Conservation (phyloP, 495 filamentous ascomycete genomes). For the Aspergillus steynii region DNA sequence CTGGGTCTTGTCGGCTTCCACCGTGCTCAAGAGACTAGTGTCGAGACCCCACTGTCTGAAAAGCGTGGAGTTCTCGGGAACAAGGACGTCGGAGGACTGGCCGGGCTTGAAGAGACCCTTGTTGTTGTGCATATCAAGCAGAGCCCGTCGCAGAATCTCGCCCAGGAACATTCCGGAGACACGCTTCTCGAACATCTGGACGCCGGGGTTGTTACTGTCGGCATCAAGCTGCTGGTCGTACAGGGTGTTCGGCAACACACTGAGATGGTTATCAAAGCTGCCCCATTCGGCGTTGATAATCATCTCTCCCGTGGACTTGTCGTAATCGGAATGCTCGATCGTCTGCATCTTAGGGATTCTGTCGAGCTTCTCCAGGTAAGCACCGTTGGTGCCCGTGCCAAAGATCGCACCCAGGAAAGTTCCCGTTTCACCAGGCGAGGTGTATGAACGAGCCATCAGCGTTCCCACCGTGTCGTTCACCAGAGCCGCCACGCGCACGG, state of each 20-base stretch:
- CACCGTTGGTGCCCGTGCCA: slow-evolving; percentile 93
- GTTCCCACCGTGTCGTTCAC: slow-evolving; percentile 98
- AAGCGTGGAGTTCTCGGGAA: slow-evolving; percentile 63
- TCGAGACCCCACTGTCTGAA: slow-evolving; percentile 87
- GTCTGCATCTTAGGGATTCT: slow-evolving; percentile 48
- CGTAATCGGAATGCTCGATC: slow-evolving; percentile 60
- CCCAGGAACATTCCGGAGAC: slow-evolving; percentile 98
- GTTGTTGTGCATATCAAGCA: slow-evolving; percentile 66
- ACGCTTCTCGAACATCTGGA: slow-evolving; percentile 99
- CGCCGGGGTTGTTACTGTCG: slow-evolving; percentile 84
- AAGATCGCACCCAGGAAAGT: slow-evolving; percentile 88
- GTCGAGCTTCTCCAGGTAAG: slow-evolving; percentile 67
- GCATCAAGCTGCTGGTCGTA: slow-evolving; percentile 81
- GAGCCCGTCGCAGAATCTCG: slow-evolving; percentile 80
- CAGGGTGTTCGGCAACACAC: slow-evolving; percentile 77
- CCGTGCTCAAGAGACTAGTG: slow-evolving; percentile 78
- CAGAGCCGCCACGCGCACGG: slow-evolving; percentile 88
- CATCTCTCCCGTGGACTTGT: slow-evolving; percentile 87
- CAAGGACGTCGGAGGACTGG: slow-evolving; percentile 67
- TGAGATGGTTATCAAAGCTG: slow-evolving; percentile 92
- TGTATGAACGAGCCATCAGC: slow-evolving; percentile 95
- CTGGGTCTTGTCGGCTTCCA: slow-evolving; percentile 69
- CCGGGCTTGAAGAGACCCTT: slow-evolving; percentile 69
- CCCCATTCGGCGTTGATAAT: slow-evolving; percentile 99
- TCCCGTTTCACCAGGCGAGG: slow-evolving; percentile 81